Percentiles rank a stretch among this genome's conserved stretches.
phyloP scores from a whole-genome alignment of 495 filamentous ascomycete species.

The Daldinia grandis region DNA sequence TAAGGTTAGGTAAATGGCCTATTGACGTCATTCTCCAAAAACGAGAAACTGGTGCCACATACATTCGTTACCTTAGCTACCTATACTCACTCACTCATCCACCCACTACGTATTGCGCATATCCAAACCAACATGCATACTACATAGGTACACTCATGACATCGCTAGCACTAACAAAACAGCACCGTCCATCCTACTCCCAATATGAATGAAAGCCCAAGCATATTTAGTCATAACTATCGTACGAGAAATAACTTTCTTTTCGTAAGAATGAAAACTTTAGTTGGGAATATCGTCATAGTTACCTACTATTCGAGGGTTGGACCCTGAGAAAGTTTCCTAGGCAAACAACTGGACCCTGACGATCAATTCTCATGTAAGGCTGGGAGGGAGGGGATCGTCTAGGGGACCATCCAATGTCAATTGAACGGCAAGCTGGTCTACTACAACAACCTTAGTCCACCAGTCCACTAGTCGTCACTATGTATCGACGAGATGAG shows the following conservation, averaged over 20 bases:
- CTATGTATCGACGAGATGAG: neutral
- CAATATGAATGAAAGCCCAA: neutral
- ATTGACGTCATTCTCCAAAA: constrained; percentile 28
- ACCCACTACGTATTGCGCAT: no score
- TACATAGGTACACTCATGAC: no score
- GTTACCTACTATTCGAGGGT: neutral
- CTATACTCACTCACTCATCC: no score
- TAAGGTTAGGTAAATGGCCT: neutral
- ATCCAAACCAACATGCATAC: neutral
- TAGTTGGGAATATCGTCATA: constrained; percentile 6
- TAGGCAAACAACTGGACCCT: constrained; percentile 32
- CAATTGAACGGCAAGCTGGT: neutral
- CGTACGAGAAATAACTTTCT: neutral
- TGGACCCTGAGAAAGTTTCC: constrained; percentile 5
- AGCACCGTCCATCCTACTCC: neutral
- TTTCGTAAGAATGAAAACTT: neutral
- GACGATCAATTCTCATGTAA: constrained; percentile 31
- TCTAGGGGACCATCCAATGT: constrained; percentile 9
- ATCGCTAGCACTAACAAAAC: neutral
- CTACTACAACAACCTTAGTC: neutral
- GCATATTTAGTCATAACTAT: neutral
- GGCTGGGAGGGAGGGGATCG: constrained; percentile 23
- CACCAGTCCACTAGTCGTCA: neutral
- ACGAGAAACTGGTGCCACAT: neutral
- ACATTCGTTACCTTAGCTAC: no score